Conservation (phyloP, 208 protist genomes). For the Trypanosoma lewisi region DNA sequence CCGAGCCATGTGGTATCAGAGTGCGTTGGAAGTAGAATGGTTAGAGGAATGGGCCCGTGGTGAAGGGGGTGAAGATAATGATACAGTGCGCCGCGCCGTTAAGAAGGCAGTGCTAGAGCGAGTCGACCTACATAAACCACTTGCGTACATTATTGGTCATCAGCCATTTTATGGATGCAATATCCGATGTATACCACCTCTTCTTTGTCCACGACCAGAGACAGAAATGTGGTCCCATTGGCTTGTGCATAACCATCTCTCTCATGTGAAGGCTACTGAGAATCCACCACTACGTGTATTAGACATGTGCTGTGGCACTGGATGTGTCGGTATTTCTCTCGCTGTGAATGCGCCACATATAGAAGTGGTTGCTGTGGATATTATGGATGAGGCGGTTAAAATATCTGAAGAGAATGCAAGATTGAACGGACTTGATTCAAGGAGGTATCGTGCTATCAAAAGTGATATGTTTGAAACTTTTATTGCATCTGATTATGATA, state of each 20-base stretch:
- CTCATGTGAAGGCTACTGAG: background rate
- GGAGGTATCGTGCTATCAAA: slow-evolving; percentile 48
- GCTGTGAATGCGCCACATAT: slow-evolving; percentile 60
- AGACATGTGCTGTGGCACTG: slow-evolving; percentile 86
- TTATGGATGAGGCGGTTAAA: slow-evolving; percentile 50
- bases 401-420: slow-evolving; percentile 50
- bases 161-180: slow-evolving; percentile 87
- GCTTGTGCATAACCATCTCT: slow-evolving; percentile 52
- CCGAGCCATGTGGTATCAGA: slow-evolving; percentile 66
- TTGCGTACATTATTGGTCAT: slow-evolving; percentile 84
- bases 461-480: slow-evolving; percentile 84
- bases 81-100: slow-evolving; percentile 43
- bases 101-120: slow-evolving; percentile 77
- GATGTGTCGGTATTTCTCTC: slow-evolving; percentile 84
- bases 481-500: slow-evolving; percentile 6
- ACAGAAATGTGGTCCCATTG: slow-evolving; percentile 90
- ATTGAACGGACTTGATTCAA: slow-evolving; percentile 49
- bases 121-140: slow-evolving; percentile 76
- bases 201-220: slow-evolving; percentile 81
- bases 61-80: slow-evolving; percentile 9
- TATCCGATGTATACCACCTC: slow-evolving; percentile 60
- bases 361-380: slow-evolving; percentile 62
- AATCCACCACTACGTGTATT: slow-evolving; percentile 43
- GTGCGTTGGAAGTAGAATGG: slow-evolving; percentile 69
- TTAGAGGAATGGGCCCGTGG: slow-evolving; percentile 67